These are phyloP conservation scores for Russula sp. DNA, from an alignment of 768 basidiomycete species.

Conservation along the genomic window DNA sequence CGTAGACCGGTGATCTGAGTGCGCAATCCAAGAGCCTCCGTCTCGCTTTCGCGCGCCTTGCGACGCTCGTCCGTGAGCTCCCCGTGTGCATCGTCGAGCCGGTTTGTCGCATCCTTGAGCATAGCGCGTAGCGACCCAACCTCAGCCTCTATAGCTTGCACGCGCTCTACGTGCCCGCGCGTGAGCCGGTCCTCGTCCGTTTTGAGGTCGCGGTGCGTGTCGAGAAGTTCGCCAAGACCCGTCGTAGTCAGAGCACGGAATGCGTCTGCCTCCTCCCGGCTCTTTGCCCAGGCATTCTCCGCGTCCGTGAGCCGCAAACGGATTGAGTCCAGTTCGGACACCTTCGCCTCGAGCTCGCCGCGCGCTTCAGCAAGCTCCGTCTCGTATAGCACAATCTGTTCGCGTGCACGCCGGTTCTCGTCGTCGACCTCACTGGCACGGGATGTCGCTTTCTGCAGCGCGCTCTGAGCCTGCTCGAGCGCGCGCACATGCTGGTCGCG, in stretches of 20 bases:
- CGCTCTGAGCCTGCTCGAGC: conserved; percentile 77
- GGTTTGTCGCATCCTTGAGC: conserved; percentile 70
- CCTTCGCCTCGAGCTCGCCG: conserved; percentile 72
- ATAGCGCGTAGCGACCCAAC: conserved; percentile 67
- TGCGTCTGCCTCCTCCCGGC: conserved; percentile 88
- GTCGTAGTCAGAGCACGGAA: conserved; percentile 83
- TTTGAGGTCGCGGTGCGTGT: conserved; percentile 79
- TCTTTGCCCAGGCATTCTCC: conserved; percentile 88
- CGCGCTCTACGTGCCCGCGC: conserved; percentile 76
- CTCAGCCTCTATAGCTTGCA: conserved; percentile 76
- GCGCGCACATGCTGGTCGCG: conserved; percentile 84
- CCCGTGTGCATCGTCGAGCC: conserved; percentile 60
- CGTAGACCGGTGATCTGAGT: conserved; percentile 73
- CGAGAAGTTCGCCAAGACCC: conserved; percentile 78
- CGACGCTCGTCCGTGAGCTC: conserved; percentile 64
- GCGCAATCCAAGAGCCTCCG: conserved; percentile 56
- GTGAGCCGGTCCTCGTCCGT: conserved; percentile 74
- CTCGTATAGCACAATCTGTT: conserved; percentile 66
- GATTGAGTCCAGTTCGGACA: conserved; percentile 65
- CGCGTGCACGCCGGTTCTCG: conserved; percentile 63
- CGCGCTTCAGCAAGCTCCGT: conserved; percentile 71
- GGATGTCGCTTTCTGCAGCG: conserved; percentile 66
- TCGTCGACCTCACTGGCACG: conserved; percentile 76
- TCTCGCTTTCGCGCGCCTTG: conserved; percentile 56
- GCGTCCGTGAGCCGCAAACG: conserved; percentile 64